Base-by-base conservation (phyloP, 2,329 filamentous ascomycete genomes). In the Orbilia ellipsospora region DNA sequence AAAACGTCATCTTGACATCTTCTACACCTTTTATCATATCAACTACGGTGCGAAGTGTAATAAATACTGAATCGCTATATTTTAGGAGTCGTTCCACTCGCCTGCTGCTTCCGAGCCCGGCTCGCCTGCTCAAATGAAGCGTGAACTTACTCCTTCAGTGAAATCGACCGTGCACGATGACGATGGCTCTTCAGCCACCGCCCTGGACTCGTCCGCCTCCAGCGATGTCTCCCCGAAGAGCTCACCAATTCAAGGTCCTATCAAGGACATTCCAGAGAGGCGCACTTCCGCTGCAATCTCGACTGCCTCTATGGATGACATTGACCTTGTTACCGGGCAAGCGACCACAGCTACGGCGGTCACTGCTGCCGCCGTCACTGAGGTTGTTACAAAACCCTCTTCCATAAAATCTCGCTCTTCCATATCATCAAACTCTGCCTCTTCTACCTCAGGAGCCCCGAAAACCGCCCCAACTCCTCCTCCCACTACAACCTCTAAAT, bases 351-450 rank as follows among this genome's bases (percentile, higher is more conserved):
- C 77, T 31, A 48, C 13, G 44, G 16, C 15, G 4, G 16, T 5
- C 44, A 15, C 13, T 15, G 16, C 44, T 13, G 13, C 13, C 13
- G 44, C 5, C 13, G 16, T 18, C 44, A 18, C 44, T 5, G 44
- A 18, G 5, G 31, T 10, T 36, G 31, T 36, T 10, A 36, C 31
- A 7, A 36, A 36, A 36, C 31, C 31, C 10, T 70, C 65, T 40
- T 72, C 66, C 48, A 66, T 72, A 50, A 70, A 77, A 28, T 83
- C 83, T 6, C 80, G 82, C 15, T 77, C 81, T 18, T 84, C 85
- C 8, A 82, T 83, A 55, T 80, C 13, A 81, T 88, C 67, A 86
- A 88, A 80, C 86, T 90, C 80, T 88, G 93, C 76, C 90, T 88
- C 80, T 3, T 48, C 31, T 36, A 36, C 44, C 3, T 18, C 44